phyloP scores from a whole-genome alignment of 192 early-diverging fungal genomes.

The Helicostylum pulchrum region DNA sequence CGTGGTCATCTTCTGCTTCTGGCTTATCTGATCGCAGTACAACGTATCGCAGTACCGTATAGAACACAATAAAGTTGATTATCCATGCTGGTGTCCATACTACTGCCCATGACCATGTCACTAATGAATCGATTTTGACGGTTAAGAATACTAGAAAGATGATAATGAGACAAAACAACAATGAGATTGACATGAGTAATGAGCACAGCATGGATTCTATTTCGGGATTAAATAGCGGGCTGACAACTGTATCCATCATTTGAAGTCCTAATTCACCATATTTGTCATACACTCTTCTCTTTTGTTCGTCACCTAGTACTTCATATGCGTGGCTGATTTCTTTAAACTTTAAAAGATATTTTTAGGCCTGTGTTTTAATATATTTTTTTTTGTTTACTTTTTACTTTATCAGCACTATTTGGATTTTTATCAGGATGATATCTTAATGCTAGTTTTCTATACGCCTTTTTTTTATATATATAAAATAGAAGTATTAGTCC shows the following conservation, averaged over 20 bases:
- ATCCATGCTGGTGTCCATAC: conserved; percentile 87
- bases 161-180: conserved; percentile 63
- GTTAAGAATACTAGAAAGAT: conserved; percentile 82
- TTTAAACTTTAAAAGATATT: conserved; percentile 62
- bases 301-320: conserved; percentile 69
- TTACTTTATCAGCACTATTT: conserved; percentile 38
- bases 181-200: conserved; percentile 50
- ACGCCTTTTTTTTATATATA: conserved; percentile 24
- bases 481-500: too few relatives aligned
- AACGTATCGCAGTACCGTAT: conserved; percentile 23
- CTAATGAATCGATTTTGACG: conserved; percentile 65
- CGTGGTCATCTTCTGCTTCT: conserved; percentile 40
- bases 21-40: conserved; percentile 39
- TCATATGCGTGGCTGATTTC: conserved; percentile 86
- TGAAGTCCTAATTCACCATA: conserved; percentile 78
- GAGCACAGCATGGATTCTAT: conserved; percentile 63
- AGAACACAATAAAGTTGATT: conserved; percentile 48
- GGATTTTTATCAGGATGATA: conserved; percentile 71
- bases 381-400: background rate
- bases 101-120: conserved; percentile 66
- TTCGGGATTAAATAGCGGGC: conserved; percentile 62
- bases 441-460: conserved; percentile 52
- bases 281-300: conserved; percentile 85
- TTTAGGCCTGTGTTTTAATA: background rate
- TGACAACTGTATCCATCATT: conserved; percentile 70